A percentile compares a stretch with the other conserved stretches of the same genome.
phyloP scores from a whole-genome alignment of 2,329 filamentous ascomycete species.

The Capronia epimyces region DNA sequence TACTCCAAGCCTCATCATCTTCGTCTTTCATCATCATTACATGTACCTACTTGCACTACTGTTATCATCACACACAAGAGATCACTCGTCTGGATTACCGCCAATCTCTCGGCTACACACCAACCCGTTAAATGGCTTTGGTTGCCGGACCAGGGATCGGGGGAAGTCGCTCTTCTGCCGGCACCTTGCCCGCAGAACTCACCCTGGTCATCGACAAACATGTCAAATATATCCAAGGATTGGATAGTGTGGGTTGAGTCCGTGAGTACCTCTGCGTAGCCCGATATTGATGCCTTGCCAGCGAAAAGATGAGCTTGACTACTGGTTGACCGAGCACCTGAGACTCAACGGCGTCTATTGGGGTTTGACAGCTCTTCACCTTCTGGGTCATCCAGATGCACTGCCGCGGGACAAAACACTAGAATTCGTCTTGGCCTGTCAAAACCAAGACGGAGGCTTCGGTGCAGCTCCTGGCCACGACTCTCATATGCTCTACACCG shows the following conservation, averaged over 20 bases:
- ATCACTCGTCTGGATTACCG: no score
- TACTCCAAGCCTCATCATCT: no score
- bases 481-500: conserved; percentile 91
- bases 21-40: no score
- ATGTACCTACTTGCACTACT: no score
- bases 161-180: conserved; percentile 31
- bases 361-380: conserved; percentile 82
- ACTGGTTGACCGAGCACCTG: conserved; percentile 95
- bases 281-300: conserved; percentile 43
- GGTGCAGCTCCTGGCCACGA: conserved; percentile 92
- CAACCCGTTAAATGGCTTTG: conserved; percentile 48
- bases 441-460: conserved; percentile 83
- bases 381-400: conserved; percentile 74
- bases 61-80: no score
- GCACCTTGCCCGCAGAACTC: conserved; percentile 40
- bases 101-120: background rate
- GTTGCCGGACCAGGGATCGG: conserved; percentile 56
- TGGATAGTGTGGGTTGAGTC: conserved; percentile 65
- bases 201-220: conserved; percentile 60
- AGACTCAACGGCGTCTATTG: conserved; percentile 95
- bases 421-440: conserved; percentile 91
- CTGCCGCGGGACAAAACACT: conserved; percentile 76
- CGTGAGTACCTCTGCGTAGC: conserved; percentile 16
- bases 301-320: conserved; percentile 91
- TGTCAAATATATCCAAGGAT: conserved; percentile 84